A percentile compares a stretch with the other conserved stretches of the same genome.
These are phyloP conservation scores for Nicotiana sylvestris DNA, from an alignment of 257 asterid genomes.

Conservation along the genomic window DNA sequence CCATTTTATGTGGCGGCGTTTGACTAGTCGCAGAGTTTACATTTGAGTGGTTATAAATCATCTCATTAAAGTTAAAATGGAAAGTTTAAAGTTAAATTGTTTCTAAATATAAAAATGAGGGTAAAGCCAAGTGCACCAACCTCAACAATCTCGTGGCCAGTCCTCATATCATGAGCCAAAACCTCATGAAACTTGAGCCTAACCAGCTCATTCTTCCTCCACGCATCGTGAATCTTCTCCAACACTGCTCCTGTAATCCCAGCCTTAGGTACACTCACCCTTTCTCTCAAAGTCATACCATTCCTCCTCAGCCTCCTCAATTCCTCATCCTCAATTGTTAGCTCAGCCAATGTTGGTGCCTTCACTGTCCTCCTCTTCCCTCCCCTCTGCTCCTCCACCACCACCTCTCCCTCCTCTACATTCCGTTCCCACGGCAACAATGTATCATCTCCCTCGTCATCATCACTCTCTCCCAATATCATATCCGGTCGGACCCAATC, in stretches of 20 bases:
- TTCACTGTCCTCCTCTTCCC: slow-evolving; percentile 48
- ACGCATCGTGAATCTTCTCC: slow-evolving; percentile 85
- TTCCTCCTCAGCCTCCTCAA: slow-evolving; percentile 84
- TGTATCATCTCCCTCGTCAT: slow-evolving; percentile 27
- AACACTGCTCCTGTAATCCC: slow-evolving; percentile 80
- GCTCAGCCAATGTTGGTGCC: slow-evolving; percentile 82
- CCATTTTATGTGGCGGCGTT: too few relatives aligned
- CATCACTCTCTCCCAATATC: slow-evolving; percentile 54
- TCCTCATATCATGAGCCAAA: slow-evolving; percentile 91
- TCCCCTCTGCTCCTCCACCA: slow-evolving; percentile 27
- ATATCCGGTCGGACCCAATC: slow-evolving; percentile 96
- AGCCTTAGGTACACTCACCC: slow-evolving; percentile 86
- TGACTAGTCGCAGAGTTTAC: too few relatives aligned
- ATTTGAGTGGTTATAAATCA: too few relatives aligned
- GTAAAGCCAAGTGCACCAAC: slow-evolving; percentile 42
- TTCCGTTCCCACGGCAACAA: slow-evolving; percentile 87
- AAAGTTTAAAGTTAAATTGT: too few relatives aligned
- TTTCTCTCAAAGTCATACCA: slow-evolving; percentile 89
- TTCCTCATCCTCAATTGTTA: slow-evolving; percentile 83
- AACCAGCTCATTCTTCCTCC: slow-evolving; percentile 91
- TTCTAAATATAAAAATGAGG: too few relatives aligned
- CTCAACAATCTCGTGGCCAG: slow-evolving; percentile 96
- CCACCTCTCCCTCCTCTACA: slow-evolving; percentile 23
- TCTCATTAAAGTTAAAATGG: too few relatives aligned
- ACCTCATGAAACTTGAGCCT: slow-evolving; percentile 94